Evolutionary conservation across 306 rosid genomes (phyloP), one percentile per base, ranked within the genome.

Genomic region (Quercus aquifolioides): DNA sequence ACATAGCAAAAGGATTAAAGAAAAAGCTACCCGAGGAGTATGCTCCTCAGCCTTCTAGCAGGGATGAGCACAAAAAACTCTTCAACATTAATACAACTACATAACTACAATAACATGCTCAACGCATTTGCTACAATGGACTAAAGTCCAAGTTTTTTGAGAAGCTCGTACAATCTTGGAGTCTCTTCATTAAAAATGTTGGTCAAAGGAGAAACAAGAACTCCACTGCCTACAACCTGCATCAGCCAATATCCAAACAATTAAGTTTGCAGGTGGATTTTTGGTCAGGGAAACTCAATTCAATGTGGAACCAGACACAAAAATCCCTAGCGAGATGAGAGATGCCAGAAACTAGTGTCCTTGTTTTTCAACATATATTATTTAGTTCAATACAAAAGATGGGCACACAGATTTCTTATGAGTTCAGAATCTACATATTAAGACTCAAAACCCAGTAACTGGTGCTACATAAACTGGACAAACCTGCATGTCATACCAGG

Each of bases 141-240:
- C 81, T 87, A 90, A 52, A 87, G 80, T 72, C 97, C 97, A 3
- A 95, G 94, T 63, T 79, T 79, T 30, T 87, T 59, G 77, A 95
- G 93, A 76, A 95, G 97, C 65, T 82, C 89, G 13, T 82, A 85
- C 97, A 96, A 95, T 83, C 97, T 93, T 20, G 99, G 99, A 74
- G 99, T 91, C 78, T 95, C 99, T 86, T 93, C 99, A 6, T 95
- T 94, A 62, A 95, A 95, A 78, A 95, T 93, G 87, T 95, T 93
- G 38, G 99, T 95, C 92, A 95, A 77, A 5, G 97, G 99, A 12
- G 98, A 93, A 31, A 31, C 35, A 76, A 95, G 89, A 88, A 93
- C 99, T 33, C 99, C 99, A 35, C 96, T 93, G 80, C 99, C 99
- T 68, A 98, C 98, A 28, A 95, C 81, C 97, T 95, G 89, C 90